These are phyloP conservation scores for Basipetospora chlamydospora DNA, from an alignment of 2,329 filamentous ascomycete genomes.

Conservation along the genomic window DNA sequence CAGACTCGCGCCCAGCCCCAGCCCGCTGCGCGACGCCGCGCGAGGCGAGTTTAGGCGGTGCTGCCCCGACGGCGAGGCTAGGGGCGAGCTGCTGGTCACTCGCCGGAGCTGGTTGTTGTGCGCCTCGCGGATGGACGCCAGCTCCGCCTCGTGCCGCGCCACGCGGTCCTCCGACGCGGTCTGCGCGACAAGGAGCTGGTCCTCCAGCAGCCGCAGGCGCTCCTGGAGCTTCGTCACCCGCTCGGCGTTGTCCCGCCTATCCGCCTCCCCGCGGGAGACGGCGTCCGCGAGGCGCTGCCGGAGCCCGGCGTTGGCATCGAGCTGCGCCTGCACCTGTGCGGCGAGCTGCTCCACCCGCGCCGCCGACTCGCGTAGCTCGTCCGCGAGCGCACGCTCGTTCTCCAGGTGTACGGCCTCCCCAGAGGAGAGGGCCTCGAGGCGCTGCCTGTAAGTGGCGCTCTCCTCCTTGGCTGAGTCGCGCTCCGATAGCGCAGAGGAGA, in stretches of 20 bases:
- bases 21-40: constrained; percentile 12
- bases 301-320: constrained; percentile 62
- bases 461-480: constrained; percentile 58
- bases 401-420: constrained; percentile 41
- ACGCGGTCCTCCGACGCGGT: constrained; percentile 76
- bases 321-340: constrained; percentile 62
- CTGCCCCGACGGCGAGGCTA: constrained; percentile 6
- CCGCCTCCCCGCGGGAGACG: constrained; percentile 68
- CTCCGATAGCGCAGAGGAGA: constrained; percentile 55
- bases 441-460: constrained; percentile 43
- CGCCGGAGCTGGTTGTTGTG: constrained; percentile 66
- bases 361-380: constrained; percentile 59
- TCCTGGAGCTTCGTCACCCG: constrained; percentile 76
- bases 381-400: constrained; percentile 49
- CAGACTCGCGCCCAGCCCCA: constrained; percentile 9
- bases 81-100: constrained; percentile 37
- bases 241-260: constrained; percentile 64
- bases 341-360: constrained; percentile 68
- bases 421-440: constrained; percentile 42
- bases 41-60: constrained; percentile 13
- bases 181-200: constrained; percentile 70
- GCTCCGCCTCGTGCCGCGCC: constrained; percentile 72
- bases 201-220: constrained; percentile 68
- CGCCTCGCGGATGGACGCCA: constrained; percentile 59
- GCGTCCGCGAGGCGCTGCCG: constrained; percentile 65